Conservation (phyloP, 495 filamentous ascomycete species). For the Lasiosphaeria ovina region DNA sequence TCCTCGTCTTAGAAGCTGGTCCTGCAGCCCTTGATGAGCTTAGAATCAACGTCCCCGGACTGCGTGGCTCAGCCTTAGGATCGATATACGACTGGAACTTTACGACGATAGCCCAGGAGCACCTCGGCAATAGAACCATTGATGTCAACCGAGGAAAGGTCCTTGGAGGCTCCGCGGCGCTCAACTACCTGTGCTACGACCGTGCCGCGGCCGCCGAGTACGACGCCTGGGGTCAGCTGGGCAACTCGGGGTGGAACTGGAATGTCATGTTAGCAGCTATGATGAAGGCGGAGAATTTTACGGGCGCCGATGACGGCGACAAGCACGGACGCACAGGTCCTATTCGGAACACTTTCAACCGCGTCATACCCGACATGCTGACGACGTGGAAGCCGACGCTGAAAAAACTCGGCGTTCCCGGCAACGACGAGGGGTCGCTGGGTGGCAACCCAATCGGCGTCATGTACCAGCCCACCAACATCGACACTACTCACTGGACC, state of each 20-base stretch:
- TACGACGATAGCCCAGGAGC: slow-evolving; percentile 43
- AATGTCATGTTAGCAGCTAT: slow-evolving; percentile 38
- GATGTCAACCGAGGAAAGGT: slow-evolving; percentile 47
- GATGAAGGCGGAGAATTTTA: slow-evolving; percentile 38
- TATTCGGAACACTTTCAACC: slow-evolving; percentile 34
- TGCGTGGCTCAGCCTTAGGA: slow-evolving; percentile 41
- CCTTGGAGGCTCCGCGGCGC: slow-evolving; percentile 43
- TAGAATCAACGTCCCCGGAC: slow-evolving; percentile 44
- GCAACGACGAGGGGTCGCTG: slow-evolving; percentile 32
- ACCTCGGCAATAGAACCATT: slow-evolving; percentile 31
- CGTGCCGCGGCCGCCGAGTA: slow-evolving; percentile 54
- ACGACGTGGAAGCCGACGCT: slow-evolving; percentile 31
- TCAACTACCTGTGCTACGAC: slow-evolving; percentile 52
- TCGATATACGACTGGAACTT: slow-evolving; percentile 56
- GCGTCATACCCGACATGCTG: slow-evolving; percentile 30
- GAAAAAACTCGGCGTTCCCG: slow-evolving; percentile 28
- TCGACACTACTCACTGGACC: slow-evolving; percentile 33
- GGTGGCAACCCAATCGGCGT: slow-evolving; percentile 38
- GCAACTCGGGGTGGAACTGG: slow-evolving; percentile 57
- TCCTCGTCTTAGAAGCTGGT: slow-evolving; percentile 59
- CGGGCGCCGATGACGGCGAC: slow-evolving; percentile 15
- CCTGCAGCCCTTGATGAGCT: slow-evolving; percentile 41
- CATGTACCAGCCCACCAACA: slow-evolving; percentile 39
- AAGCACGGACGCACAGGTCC: slow-evolving; percentile 25
- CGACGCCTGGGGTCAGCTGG: slow-evolving; percentile 55